Evolutionary conservation across 2,329 filamentous ascomycete species (phyloP), one percentile per base, ranked within the genome.

Genomic region (Thielaviopsis populi): DNA sequence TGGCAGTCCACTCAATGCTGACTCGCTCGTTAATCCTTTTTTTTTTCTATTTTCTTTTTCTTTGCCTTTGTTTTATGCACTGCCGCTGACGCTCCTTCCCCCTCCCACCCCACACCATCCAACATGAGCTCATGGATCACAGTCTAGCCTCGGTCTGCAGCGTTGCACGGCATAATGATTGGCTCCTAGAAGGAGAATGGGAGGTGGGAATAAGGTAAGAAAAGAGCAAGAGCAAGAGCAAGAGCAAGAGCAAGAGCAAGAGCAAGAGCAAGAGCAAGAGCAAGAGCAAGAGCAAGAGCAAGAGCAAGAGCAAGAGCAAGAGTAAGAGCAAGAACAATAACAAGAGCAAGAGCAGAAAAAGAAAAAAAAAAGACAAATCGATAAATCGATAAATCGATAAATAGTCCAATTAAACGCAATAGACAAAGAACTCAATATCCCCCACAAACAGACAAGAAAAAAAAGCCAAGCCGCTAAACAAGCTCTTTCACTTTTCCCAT

Each of bases 81-180:
- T 30, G 19, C 11, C 40, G 33, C 56, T n/a, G 33, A 19, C 56
- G 5, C 56, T 15, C 10, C 33, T 15, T 5, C 53, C 24, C 22
- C 24, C 13, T 27, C n/a, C 43, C 42, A 15, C 41, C 15, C 41
- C 41, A 19, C 43, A 48, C 46, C 11, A 24, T 11, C 33, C 33
- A 59, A 59, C 37, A 59, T 41, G 33, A 24, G 56, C 56, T 59
- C 56, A 42, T 56, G 53, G 53, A 56, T 56, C 53, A 56, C 53
- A 56, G 53, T 56, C 53, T 56, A 56, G 53, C 53, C 53, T 15
- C 53, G 30, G 53, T 15, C 30, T 10, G 53, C 24, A 56, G 24
- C 30, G 53, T 56, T 56, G 53, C 53, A 37, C 27, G 53, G 53
- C 53, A 56, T 56, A 27, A 56, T 30, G 53, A 56, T 33, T 56